A percentile compares a stretch with the other conserved stretches of the same genome.
Conservation (phyloP, 2,329 filamentous ascomycete species). For the Aspergillus transmontanensis region DNA sequence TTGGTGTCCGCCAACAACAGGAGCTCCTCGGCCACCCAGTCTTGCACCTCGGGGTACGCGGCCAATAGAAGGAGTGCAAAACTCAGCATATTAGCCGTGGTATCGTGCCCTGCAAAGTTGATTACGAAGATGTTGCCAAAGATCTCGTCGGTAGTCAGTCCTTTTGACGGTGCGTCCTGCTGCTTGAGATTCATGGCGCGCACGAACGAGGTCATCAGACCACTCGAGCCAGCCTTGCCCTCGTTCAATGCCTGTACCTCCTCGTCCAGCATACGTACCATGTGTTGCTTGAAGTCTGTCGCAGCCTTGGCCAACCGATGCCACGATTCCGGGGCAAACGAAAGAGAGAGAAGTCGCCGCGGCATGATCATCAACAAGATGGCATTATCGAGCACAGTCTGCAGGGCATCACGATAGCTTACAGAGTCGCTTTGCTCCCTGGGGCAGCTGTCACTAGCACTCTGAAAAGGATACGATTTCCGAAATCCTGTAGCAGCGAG, state of each 20-base stretch:
- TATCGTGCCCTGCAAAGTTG: conserved; percentile 12
- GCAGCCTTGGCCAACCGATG: neutral
- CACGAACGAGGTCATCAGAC: conserved; percentile 10
- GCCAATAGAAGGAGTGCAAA: conserved; percentile 6
- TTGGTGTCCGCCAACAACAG: neutral
- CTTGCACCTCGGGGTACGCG: conserved; percentile 6
- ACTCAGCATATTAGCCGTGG: conserved; percentile 7
- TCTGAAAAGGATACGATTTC: conserved; percentile 1
- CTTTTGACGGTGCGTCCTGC: neutral
- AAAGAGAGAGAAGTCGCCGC: neutral
- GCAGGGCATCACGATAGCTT: conserved; percentile 6
- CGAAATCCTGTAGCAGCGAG: conserved; percentile 9
- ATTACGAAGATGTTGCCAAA: conserved; percentile 12
- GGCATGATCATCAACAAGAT: conserved; percentile 10
- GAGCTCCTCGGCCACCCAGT: conserved; percentile 11
- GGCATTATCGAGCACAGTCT: conserved; percentile 9
- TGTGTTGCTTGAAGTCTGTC: conserved; percentile 1
- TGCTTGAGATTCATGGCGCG: conserved; percentile 12
- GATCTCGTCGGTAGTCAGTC: conserved; percentile 6
- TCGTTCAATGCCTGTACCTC: conserved; percentile 1
- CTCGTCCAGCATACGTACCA: conserved; percentile 8
- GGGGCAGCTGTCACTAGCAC: neutral
- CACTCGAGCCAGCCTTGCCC: neutral
- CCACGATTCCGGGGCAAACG: conserved; percentile 4
- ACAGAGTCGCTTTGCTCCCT: neutral